Percentiles rank a stretch among this genome's conserved stretches.
phyloP scores from a whole-genome alignment of 306 rosid genomes.

The Urtica urens region DNA sequence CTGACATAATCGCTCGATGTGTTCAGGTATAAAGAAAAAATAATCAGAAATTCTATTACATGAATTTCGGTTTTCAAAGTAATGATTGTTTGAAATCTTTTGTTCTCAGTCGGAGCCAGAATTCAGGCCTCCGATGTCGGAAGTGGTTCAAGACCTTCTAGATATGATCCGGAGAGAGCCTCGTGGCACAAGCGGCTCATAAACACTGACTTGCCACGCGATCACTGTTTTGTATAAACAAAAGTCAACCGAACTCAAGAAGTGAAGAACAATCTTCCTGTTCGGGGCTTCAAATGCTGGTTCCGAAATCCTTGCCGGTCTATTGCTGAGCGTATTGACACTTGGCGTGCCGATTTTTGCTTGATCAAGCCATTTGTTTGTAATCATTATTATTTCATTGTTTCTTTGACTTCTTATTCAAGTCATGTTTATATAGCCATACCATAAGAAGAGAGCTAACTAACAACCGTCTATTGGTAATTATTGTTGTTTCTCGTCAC shows the following conservation, averaged over 20 bases:
- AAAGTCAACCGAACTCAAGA: constrained; percentile 13
- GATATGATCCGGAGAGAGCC: constrained; percentile 74
- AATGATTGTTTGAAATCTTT: background rate
- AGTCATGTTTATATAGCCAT: constrained; percentile 12
- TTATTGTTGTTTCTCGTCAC: constrained; percentile 21
- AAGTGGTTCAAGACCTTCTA: constrained; percentile 70
- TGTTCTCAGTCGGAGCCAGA: constrained; percentile 69
- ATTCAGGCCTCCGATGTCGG: constrained; percentile 90
- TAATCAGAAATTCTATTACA: no score
- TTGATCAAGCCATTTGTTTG: constrained; percentile 11
- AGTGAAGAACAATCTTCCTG: no score
- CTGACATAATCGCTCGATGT: constrained; percentile 78
- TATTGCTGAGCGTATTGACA: background rate
- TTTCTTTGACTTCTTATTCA: constrained; percentile 12
- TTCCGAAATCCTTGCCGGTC: constrained; percentile 17
- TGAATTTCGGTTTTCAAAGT: background rate
- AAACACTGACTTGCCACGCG: constrained; percentile 36
- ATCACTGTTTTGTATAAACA: background rate
- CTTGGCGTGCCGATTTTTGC: constrained; percentile 14
- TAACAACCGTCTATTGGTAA: constrained; percentile 36
- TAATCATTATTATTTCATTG: constrained; percentile 18
- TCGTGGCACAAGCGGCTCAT: constrained; percentile 40
- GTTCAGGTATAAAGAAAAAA: constrained; percentile 92
- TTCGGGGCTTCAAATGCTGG: no score
- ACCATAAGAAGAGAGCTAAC: constrained; percentile 24